Evolutionary conservation across 257 asterid genomes (phyloP).

Genomic region (Ligustrum vulgare): DNA sequence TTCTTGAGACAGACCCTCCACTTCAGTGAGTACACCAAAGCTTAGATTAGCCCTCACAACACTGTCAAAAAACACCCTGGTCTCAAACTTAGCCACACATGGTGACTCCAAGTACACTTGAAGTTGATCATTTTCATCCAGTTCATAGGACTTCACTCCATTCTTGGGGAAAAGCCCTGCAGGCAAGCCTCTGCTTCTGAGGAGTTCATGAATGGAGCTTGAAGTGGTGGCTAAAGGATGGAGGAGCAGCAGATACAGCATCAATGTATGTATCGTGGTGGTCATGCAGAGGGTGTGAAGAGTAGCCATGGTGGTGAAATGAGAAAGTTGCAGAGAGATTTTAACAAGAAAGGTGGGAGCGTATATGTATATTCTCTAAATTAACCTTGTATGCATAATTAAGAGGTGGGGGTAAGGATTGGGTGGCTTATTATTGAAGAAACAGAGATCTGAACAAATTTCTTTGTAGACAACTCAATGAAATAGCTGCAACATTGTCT

Average conservation of each 20-base stretch:
- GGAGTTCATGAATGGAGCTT: slow-evolving; percentile 61
- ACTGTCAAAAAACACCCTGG: slow-evolving; percentile 63
- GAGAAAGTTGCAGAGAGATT: slow-evolving; percentile 15
- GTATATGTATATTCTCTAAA: slow-evolving; percentile 1
- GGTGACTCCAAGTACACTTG: slow-evolving; percentile 69
- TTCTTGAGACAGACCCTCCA: slow-evolving; percentile 77
- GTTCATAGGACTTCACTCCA: slow-evolving; percentile 57
- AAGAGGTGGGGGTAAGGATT: not conserved
- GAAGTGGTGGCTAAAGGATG: slow-evolving; percentile 24
- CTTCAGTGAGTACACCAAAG: slow-evolving; percentile 76
- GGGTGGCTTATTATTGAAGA: slow-evolving; percentile 3
- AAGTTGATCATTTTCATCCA: slow-evolving; percentile 56
- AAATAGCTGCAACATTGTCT: slow-evolving; percentile 14
- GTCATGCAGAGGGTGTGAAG: slow-evolving; percentile 18
- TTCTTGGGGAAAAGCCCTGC: slow-evolving; percentile 80
- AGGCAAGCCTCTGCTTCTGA: slow-evolving; percentile 71
- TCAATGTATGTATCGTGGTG: slow-evolving; percentile 22
- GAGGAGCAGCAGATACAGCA: slow-evolving; percentile 25
- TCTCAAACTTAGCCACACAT: slow-evolving; percentile 74
- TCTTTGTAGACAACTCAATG: not conserved
- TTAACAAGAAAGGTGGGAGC: slow-evolving; percentile 19
- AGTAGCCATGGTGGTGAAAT: slow-evolving; percentile 32
- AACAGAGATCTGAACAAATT: not conserved
- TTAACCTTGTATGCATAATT: slow-evolving; percentile 22
- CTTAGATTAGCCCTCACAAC: slow-evolving; percentile 82